Base-by-base conservation (phyloP, 2,329 filamentous ascomycete genomes). In the Alternaria solani region DNA sequence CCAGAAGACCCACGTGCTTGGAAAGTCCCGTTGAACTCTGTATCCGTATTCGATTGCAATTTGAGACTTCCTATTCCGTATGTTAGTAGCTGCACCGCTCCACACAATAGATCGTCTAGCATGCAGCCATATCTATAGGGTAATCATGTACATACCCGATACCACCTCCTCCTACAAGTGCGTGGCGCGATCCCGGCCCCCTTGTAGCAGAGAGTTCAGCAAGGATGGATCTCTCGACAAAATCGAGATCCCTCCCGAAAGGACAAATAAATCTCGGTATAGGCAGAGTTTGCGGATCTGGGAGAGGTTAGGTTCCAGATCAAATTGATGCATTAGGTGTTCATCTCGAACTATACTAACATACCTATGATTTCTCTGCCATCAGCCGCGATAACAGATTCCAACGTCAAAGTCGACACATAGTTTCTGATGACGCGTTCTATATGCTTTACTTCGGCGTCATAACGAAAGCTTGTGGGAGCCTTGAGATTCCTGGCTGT, bases 91-190 rank as follows among this genome's bases (percentile, higher is more conserved):
- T 43, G 41, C 20, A 25, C 12, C 20, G 12, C 14, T 20, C 20
- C 18, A 14, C 25, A 23, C 41, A 14, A 8, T 11, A 16, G 7
- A 25, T 11, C 30, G 23, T 20, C 12, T 18, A 6, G 41, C 49
- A 32, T 62, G 42, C n/a, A 23, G 46, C 26, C 11, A 51, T 25
- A 30, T 28, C n/a, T 38, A 36, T 25, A 18, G 41, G 41, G 41
- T 25, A 11, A 20, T 26, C 14, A 43, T 25, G 28, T 18, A 28
- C 54, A 28, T 58, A 66, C 63, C 72, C 73, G 20, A 74, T 58
- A 34, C 71, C 71, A 12, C 71, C 69, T 26, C 68, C 56, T n/a
- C 71, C 71, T 36, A 70, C 56, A 11, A 73, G 66, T 12, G 69
- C 71, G 42, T 44, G 47, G 12, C 68, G 56, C 32, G 57, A 41